Conservation (phyloP, 345 rosid species). For the Ceriops tagal region DNA sequence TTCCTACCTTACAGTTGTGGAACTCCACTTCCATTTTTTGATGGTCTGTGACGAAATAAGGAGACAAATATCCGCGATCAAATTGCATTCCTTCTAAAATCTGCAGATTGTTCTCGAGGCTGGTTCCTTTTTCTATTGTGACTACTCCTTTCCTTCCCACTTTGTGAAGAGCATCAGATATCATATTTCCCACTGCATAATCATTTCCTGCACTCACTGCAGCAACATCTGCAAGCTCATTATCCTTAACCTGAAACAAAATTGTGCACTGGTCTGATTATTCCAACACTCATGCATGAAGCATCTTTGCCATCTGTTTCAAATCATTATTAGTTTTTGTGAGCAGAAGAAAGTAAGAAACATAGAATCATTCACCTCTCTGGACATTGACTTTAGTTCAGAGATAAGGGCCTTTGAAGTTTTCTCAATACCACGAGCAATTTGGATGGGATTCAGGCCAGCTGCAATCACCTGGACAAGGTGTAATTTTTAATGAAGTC, state of each 20-base stretch:
- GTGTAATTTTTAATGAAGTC: conserved; percentile 10
- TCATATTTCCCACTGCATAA: conserved; percentile 65
- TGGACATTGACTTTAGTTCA: conserved; percentile 80
- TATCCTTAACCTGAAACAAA: conserved; percentile 62
- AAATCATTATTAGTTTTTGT: neutral
- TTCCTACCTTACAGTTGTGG: conserved; percentile 74
- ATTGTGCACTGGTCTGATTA: neutral
- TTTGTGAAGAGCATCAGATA: conserved; percentile 54
- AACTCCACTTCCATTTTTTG: conserved; percentile 62
- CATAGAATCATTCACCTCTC: conserved; percentile 49
- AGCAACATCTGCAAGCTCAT: conserved; percentile 83
- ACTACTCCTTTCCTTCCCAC: conserved; percentile 76
- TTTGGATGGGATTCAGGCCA: conserved; percentile 76
- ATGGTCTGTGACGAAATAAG: conserved; percentile 72
- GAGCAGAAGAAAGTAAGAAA: neutral
- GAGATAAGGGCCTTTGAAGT: conserved; percentile 71
- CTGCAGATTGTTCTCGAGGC: conserved; percentile 50
- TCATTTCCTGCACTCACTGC: conserved; percentile 92
- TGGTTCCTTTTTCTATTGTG: conserved; percentile 67
- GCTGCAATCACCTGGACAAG: conserved; percentile 69
- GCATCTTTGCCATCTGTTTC: neutral
- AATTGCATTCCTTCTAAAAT: conserved; percentile 93
- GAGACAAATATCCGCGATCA: conserved; percentile 78
- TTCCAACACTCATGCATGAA: neutral
- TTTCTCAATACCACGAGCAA: conserved; percentile 81